These are phyloP conservation scores for Cordyceps sp. DNA, from an alignment of 2,329 filamentous ascomycete species.

Conservation along the genomic window DNA sequence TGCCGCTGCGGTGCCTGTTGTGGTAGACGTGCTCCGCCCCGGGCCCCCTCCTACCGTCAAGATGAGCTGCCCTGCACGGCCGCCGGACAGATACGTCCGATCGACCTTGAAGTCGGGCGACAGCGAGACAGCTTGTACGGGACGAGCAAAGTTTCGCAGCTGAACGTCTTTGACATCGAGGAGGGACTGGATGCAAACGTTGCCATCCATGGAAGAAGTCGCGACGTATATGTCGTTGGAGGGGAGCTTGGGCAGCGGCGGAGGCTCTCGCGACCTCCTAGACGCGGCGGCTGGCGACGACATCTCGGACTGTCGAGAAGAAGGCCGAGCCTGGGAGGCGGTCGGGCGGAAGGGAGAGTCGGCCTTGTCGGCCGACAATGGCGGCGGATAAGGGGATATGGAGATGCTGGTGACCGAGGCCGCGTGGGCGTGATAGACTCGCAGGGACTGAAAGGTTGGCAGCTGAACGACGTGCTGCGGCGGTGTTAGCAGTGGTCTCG, in stretches of 20 bases:
- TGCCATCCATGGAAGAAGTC: constrained; percentile 87
- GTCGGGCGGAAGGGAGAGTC: constrained; percentile 22
- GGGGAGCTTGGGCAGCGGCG: constrained; percentile 51
- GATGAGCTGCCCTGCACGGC: constrained; percentile 73
- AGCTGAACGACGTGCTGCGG: constrained; percentile 68
- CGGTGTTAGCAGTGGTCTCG: constrained; percentile 10
- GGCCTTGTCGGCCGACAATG: constrained; percentile 26
- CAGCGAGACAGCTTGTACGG: constrained; percentile 81
- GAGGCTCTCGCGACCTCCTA: constrained; percentile 31
- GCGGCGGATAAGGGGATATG: constrained; percentile 66
- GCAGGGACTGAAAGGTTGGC: constrained; percentile 63
- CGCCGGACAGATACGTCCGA: constrained; percentile 77
- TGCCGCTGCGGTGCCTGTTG: constrained; percentile 65
- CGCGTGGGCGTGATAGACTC: constrained; percentile 82
- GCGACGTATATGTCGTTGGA: constrained; percentile 89
- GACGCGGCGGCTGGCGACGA: constrained; percentile 34
- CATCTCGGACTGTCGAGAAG: constrained; percentile 15
- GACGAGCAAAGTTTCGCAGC: constrained; percentile 81
- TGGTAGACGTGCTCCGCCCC: constrained; percentile 77
- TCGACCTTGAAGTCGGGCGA: constrained; percentile 91
- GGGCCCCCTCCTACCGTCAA: constrained; percentile 67
- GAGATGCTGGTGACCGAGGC: constrained; percentile 83
- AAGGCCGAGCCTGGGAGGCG: constrained; percentile 14
- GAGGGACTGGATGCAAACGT: constrained; percentile 81
- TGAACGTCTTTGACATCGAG: constrained; percentile 81